phyloP scores from a whole-genome alignment of 768 basidiomycete species.

The Ephemerocybe angulata region DNA sequence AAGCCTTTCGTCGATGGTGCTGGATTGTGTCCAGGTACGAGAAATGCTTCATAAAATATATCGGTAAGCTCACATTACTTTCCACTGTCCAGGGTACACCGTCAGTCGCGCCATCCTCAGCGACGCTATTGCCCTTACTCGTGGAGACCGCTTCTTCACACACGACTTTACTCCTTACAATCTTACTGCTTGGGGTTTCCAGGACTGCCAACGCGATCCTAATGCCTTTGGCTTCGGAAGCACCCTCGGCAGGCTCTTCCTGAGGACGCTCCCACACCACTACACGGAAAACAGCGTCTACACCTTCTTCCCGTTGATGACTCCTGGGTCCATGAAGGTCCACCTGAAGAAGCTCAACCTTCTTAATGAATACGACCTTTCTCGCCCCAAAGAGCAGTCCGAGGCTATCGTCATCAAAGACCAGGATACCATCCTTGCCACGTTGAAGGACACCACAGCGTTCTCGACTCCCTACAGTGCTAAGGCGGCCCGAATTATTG shows the following conservation, averaged over 20 bases:
- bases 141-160: conserved; percentile 81
- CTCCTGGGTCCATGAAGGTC: conserved; percentile 62
- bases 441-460: conserved; percentile 42
- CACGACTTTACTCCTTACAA: conserved; percentile 79
- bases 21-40: conserved; percentile 75
- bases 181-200: conserved; percentile 80
- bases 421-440: conserved; percentile 49
- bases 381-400: conserved; percentile 38
- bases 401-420: conserved; percentile 33
- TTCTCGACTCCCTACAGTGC: conserved; percentile 50
- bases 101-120: conserved; percentile 81
- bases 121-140: conserved; percentile 82
- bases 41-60: not conserved
- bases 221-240: conserved; percentile 73
- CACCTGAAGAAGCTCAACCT: conserved; percentile 55
- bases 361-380: conserved; percentile 50
- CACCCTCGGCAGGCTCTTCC: conserved; percentile 67
- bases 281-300: conserved; percentile 69
- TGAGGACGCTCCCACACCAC: conserved; percentile 69
- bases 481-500: conserved; percentile 50
- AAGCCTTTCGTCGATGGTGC: conserved; percentile 76
- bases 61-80: not conserved
- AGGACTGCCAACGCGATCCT: conserved; percentile 75
- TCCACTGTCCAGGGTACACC: conserved; percentile 55
- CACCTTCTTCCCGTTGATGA: conserved; percentile 89